Percentiles rank a stretch among this genome's conserved stretches.
These are phyloP conservation scores for Nicotiana undulata DNA, from an alignment of 257 asterid genomes.

Conservation along the genomic window DNA sequence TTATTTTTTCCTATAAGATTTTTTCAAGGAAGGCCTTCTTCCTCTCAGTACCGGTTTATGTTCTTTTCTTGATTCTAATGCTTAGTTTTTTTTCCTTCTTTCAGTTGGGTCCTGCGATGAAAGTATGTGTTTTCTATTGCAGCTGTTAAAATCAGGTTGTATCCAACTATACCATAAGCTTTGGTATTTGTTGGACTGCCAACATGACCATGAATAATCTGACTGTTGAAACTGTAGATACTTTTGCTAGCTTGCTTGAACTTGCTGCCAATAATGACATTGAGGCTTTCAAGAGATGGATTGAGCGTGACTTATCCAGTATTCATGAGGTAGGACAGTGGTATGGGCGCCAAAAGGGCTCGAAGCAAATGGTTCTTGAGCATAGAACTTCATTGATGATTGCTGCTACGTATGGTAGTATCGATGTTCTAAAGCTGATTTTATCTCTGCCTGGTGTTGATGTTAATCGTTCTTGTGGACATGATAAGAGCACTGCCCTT, in stretches of 20 bases:
- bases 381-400: constrained; percentile 58
- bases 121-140: constrained; percentile 16
- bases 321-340: constrained; percentile 59
- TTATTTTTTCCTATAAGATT: neutral
- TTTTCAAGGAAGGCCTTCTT: neutral
- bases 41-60: neutral
- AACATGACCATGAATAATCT: constrained; percentile 25
- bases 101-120: constrained; percentile 28
- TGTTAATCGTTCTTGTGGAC: constrained; percentile 10
- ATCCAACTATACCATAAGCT: constrained; percentile 6
- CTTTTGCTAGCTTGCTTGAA: constrained; percentile 14
- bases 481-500: constrained; percentile 17
- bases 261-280: constrained; percentile 18
- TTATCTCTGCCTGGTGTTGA: constrained; percentile 11
- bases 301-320: constrained; percentile 30
- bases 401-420: constrained; percentile 12
- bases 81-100: constrained; percentile 8
- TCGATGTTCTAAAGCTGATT: constrained; percentile 9
- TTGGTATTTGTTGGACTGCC: neutral
- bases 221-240: constrained; percentile 6
- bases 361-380: constrained; percentile 65
- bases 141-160: constrained; percentile 11
- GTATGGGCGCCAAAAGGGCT: constrained; percentile 71
- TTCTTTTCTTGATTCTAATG: constrained; percentile 14
- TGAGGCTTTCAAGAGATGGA: constrained; percentile 26